Percentiles rank a stretch among this genome's conserved stretches.
Conservation (phyloP, 2,329 filamentous ascomycete genomes). For the Harringtonia lauricola region DNA sequence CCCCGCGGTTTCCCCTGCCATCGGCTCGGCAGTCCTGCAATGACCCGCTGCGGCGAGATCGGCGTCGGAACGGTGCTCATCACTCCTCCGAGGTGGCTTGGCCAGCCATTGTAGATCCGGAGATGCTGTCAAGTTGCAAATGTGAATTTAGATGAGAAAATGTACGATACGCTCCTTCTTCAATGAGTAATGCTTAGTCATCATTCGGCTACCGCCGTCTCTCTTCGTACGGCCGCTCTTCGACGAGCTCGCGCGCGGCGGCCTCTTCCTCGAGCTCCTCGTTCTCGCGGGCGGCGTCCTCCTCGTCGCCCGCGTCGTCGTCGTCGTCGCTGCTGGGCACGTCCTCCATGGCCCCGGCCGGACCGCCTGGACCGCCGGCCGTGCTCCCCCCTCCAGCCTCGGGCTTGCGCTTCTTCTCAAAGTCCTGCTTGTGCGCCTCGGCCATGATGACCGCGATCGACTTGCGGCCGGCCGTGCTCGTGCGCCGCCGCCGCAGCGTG, state of each 20-base stretch:
- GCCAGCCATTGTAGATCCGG: no score
- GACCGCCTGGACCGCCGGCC: neutral
- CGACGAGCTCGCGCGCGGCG: neutral
- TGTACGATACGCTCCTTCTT: no score
- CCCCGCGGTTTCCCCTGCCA: no score
- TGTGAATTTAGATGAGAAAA: no score
- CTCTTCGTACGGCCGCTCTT: conserved; percentile 4
- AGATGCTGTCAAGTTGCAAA: no score
- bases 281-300: neutral
- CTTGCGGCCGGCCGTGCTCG: conserved; percentile 22
- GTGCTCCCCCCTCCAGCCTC: neutral
- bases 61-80: no score
- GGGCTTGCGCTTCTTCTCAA: conserved; percentile 62
- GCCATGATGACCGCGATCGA: conserved; percentile 54
- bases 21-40: no score
- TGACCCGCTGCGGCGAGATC: no score
- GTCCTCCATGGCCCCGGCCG: conserved; percentile 1
- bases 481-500: conserved; percentile 18
- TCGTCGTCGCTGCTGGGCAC: conserved; percentile 10
- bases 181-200: no score
- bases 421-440: conserved; percentile 81
- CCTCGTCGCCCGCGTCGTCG: conserved; percentile 3
- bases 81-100: no score
- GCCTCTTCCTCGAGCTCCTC: neutral
- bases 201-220: no score